Base-by-base conservation (phyloP, 192 early-diverging fungal genomes). In the Jimgerdemannia flammicorona region DNA sequence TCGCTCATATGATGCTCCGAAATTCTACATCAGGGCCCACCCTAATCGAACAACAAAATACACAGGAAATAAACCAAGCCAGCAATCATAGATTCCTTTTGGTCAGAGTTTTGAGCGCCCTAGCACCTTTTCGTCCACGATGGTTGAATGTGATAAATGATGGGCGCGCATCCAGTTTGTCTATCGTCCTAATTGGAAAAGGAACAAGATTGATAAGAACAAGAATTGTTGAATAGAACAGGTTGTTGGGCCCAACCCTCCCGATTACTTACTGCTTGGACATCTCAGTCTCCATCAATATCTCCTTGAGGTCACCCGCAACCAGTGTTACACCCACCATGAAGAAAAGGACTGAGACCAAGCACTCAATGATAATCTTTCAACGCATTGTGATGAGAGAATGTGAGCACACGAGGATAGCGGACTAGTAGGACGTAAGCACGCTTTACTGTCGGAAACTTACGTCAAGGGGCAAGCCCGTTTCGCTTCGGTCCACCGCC, bases 261-360 rank as follows among this genome's bases (percentile, higher is more conserved):
- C 29, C 29, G 29, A 59, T 41, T 71, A 69, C 83, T 77, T 87
- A 90, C 88, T 85, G 77, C 75, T 87, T 90, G 18, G 80, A 81
- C 82, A 90, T 87, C 71, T 90, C 88, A 8, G 77, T 83, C 65
- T 90, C 85, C 85, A 90, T 88, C 18, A 86, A 75, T 49, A 90
- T 88, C 42, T 84, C 77, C 71, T 90, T 87, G 71, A 90, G 86
- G 41, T 84, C 77, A 67, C 84, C 85, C n/a, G 87, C 84, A 10
- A 79, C 78, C 64, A 90, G 63, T 10, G 86, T 73, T 63, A 87
- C 78, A 40, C 88, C 85, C 4, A 90, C 66, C 18, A 85, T 74
- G 72, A 84, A 80, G 19, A 86, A 73, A 4, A 81, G 73, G 2
- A 88, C 84, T 17, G 88, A 84, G 17, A 78, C 19, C 41, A 90